Base-by-base conservation (phyloP, 1,284 basidiomycete genomes). In the Moesziomyces parantarcticus region DNA sequence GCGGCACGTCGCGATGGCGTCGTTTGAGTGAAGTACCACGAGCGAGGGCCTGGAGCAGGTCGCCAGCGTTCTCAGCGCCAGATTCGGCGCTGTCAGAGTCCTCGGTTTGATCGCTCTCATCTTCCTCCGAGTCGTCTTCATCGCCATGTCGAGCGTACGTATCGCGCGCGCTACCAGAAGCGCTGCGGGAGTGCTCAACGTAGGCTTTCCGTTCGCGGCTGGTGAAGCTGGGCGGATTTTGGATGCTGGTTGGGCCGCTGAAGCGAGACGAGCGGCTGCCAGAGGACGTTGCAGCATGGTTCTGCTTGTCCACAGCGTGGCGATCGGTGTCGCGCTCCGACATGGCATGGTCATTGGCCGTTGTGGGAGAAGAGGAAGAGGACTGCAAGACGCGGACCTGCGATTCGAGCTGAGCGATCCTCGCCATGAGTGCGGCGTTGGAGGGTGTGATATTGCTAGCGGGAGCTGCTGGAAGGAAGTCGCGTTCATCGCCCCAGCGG, bases 401-500 rank as follows among this genome's bases (percentile, higher is more conserved):
- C 1, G 72, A 50, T 39, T 75, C 72, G 20, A 75, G 58, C 48
- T 75, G 72, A 3, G 72, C 72, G 4, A 75, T 75, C 42, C 72
- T 58, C 14, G 72, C 72, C 72, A 75, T 75, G 32, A 75, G 54
- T 2, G 72, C 72, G 16, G 72, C 72, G 34, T 75, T 72, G 21
- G 71, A 71, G 18, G 71, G 67, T 0, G 62, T 70, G 51, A 71
- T 74, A 48, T 58, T 67, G 50, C 59, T 67, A 2, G 58, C 50
- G 9, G 59, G 57, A 3, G 60, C 64, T 5, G 66, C 49, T 16
- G 65, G 50, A 13, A 76, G 16, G 34, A 51, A 56, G 52, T 78
- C 76, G 34, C 76, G 66, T 49, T 78, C 76, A 21, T 78, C 76
- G 34, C 76, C 76, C 73, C 73, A 78, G 21, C 65, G 63, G 45